A percentile compares a stretch with the other conserved stretches of the same genome.
Evolutionary conservation across 2,329 filamentous ascomycete genomes (phyloP).

Genomic region (Rhexocercosporidium sp.): DNA sequence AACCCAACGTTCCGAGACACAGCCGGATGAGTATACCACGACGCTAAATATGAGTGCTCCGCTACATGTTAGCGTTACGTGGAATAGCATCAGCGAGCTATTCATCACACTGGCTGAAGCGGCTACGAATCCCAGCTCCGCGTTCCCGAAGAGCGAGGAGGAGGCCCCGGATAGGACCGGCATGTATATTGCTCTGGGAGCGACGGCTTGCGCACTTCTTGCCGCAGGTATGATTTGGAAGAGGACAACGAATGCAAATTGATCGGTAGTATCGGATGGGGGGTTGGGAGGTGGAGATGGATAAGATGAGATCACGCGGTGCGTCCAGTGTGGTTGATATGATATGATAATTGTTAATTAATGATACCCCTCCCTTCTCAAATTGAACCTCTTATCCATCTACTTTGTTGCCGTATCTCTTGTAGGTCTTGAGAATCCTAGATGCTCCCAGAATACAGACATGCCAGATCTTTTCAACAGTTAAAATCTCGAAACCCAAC

Average conservation of each 20-base stretch:
- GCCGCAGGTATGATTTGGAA: slow-evolving; percentile 71
- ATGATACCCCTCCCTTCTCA: slow-evolving; percentile 40
- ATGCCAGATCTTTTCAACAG: too few relatives aligned
- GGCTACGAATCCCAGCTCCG: slow-evolving; percentile 85
- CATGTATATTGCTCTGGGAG: slow-evolving; percentile 84
- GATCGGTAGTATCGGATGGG: slow-evolving; percentile 11
- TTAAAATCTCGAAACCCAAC: too few relatives aligned
- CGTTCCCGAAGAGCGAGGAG: slow-evolving; percentile 88
- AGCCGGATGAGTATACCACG: slow-evolving; percentile 91
- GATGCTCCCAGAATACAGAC: too few relatives aligned
- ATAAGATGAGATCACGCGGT: neutral
- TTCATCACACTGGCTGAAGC: slow-evolving; percentile 92
- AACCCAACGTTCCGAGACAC: slow-evolving; percentile 88
- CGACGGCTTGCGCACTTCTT: slow-evolving; percentile 66
- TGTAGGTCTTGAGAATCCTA: too few relatives aligned
- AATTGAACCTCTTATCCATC: neutral
- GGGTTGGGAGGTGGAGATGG: neutral
- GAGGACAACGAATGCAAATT: slow-evolving; percentile 40
- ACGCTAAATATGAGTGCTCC: slow-evolving; percentile 87
- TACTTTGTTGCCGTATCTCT: neutral
- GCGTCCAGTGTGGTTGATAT: slow-evolving; percentile 7
- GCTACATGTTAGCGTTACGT: slow-evolving; percentile 92
- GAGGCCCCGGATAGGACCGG: slow-evolving; percentile 83
- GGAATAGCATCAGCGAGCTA: slow-evolving; percentile 91
- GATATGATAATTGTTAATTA: slow-evolving; percentile 30